A percentile compares a stretch with the other conserved stretches of the same genome.
Evolutionary conservation across 2,329 filamentous ascomycete genomes (phyloP).

Genomic region (Raffaelea deltoideospora): DNA sequence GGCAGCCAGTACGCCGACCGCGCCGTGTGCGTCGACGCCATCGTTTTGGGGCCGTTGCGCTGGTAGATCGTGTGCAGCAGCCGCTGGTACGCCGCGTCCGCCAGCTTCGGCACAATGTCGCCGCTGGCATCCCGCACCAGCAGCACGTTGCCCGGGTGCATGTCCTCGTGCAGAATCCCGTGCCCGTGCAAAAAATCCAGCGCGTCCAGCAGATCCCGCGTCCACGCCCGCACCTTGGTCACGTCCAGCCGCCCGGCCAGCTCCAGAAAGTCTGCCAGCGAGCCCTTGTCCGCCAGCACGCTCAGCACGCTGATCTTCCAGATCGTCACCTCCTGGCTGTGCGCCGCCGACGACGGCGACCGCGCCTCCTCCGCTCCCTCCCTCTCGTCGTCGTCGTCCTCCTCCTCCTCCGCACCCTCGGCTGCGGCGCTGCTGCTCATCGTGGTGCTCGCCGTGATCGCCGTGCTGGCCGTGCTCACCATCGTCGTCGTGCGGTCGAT

Average conservation of each 20-base stretch:
- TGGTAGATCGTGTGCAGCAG: slow-evolving; percentile 45
- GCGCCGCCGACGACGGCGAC: background rate
- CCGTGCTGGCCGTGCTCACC: background rate
- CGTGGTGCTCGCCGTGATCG: background rate
- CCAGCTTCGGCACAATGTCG: slow-evolving; percentile 57
- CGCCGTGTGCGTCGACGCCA: slow-evolving; percentile 41
- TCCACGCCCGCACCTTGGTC: slow-evolving; percentile 71
- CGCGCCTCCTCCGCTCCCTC: background rate
- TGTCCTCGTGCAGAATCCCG: slow-evolving; percentile 68
- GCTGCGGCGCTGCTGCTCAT: too few relatives aligned
- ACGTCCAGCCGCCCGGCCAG: slow-evolving; percentile 60
- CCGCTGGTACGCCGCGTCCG: slow-evolving; percentile 57
- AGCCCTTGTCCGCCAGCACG: slow-evolving; percentile 67
- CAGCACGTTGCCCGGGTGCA: slow-evolving; percentile 68
- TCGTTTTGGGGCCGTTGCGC: slow-evolving; percentile 33
- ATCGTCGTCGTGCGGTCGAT: slow-evolving; percentile 44
- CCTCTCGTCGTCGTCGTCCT: background rate
- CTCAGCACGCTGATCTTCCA: slow-evolving; percentile 67
- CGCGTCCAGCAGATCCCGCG: slow-evolving; percentile 79
- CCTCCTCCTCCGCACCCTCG: too few relatives aligned
- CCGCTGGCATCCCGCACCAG: slow-evolving; percentile 55
- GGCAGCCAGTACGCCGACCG: slow-evolving; percentile 74
- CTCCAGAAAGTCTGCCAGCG: slow-evolving; percentile 67
- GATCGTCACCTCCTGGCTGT: slow-evolving; percentile 19
- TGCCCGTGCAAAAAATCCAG: slow-evolving; percentile 76